A percentile compares a stretch with the other conserved stretches of the same genome.
Conservation (phyloP, 2,329 filamentous ascomycete species). For the Scortechinia acanthostroma region DNA sequence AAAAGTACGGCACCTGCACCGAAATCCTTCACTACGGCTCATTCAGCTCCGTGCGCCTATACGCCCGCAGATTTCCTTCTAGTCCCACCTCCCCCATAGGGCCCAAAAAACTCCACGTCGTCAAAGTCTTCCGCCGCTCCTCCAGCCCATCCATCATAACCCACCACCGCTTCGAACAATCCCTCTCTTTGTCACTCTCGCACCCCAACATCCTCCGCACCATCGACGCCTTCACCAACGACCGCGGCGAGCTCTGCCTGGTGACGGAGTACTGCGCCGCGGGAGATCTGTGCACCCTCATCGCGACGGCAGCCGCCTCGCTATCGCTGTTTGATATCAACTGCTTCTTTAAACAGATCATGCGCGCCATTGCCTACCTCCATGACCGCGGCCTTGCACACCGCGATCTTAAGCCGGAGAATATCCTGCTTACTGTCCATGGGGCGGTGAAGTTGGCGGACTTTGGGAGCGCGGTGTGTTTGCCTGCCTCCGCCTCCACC, state of each 20-base stretch:
- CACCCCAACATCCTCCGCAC: slow-evolving; percentile 93
- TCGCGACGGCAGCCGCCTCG: slow-evolving; percentile 32
- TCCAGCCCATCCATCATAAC: no score
- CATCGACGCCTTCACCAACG: slow-evolving; percentile 96
- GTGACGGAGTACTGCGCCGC: slow-evolving; percentile 87
- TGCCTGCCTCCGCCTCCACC: no score
- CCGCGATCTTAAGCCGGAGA: slow-evolving; percentile 92
- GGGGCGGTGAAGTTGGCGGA: slow-evolving; percentile 87
- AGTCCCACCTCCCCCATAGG: no score
- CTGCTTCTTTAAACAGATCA: slow-evolving; percentile 84
- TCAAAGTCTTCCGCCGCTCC: no score
- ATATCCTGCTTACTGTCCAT: slow-evolving; percentile 75
- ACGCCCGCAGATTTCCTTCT: no score
- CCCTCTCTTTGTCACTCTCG: no score
- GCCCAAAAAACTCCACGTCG: no score
- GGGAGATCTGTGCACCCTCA: slow-evolving; percentile 27
- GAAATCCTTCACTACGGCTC: no score
- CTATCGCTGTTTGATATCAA: slow-evolving; percentile 75
- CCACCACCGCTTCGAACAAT: no score
- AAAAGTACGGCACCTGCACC: no score
- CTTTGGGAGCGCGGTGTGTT: no score
- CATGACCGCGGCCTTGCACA: slow-evolving; percentile 94
- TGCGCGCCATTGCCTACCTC: slow-evolving; percentile 85
- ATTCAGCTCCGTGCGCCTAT: no score
- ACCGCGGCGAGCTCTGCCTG: slow-evolving; percentile 85